Percentiles rank a stretch among this genome's conserved stretches.
phyloP scores from a whole-genome alignment of 2,329 filamentous ascomycete species.

The Alternaria rosae region DNA sequence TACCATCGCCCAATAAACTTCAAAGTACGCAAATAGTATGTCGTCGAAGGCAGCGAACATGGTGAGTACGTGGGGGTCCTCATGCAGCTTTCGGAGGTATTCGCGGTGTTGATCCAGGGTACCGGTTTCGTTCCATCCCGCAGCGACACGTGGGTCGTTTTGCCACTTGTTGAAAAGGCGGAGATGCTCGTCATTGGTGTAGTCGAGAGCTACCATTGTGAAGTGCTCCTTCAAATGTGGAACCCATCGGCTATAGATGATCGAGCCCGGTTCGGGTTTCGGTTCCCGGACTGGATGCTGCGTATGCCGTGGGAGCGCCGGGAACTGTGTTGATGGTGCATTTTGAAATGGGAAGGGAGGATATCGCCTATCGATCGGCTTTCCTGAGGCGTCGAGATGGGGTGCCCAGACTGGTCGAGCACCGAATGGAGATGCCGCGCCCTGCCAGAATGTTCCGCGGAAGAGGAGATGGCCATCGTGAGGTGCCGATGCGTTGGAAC shows the following conservation, averaged over 20 bases:
- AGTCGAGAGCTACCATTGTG: slow-evolving; percentile 78
- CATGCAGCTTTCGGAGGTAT: slow-evolving; percentile 72
- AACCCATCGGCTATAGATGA: slow-evolving; percentile 80
- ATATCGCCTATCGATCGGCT: slow-evolving; percentile 51
- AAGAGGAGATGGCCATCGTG: slow-evolving; percentile 57
- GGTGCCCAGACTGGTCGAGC: slow-evolving; percentile 52
- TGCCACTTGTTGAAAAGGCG: slow-evolving; percentile 80
- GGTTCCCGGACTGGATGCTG: slow-evolving; percentile 75
- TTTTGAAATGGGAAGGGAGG: slow-evolving; percentile 54
- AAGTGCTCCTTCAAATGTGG: slow-evolving; percentile 79
- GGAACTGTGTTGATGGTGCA: slow-evolving; percentile 58
- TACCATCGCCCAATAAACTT: slow-evolving; percentile 79
- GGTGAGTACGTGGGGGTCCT: slow-evolving; percentile 75
- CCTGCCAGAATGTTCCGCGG: slow-evolving; percentile 58
- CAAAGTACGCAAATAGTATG: slow-evolving; percentile 77
- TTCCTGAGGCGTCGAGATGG: slow-evolving; percentile 42
- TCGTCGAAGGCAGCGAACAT: slow-evolving; percentile 77
- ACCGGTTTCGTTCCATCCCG: slow-evolving; percentile 82
- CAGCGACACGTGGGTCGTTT: slow-evolving; percentile 81
- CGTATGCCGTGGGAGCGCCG: slow-evolving; percentile 61
- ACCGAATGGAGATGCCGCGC: slow-evolving; percentile 53
- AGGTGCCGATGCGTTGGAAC: slow-evolving; percentile 44
- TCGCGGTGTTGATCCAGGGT: slow-evolving; percentile 76
- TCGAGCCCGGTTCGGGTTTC: slow-evolving; percentile 73
- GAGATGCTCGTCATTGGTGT: slow-evolving; percentile 68